These are phyloP conservation scores for Tubosaeta sp. DNA, from an alignment of 768 basidiomycete species.

Conservation along the genomic window DNA sequence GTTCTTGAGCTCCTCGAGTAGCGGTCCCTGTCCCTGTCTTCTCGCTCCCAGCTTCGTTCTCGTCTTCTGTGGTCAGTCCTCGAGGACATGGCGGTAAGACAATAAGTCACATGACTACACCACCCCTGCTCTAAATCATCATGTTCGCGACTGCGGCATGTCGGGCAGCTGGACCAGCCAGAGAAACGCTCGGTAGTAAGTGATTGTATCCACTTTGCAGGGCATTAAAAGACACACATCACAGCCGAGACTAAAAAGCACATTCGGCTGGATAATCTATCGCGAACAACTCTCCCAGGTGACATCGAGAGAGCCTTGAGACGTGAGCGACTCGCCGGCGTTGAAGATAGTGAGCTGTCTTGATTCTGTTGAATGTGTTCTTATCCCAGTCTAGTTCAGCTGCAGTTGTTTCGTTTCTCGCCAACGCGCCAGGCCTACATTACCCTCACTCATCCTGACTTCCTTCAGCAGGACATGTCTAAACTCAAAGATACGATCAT, in stretches of 20 bases:
- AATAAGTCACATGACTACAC: conserved; percentile 27
- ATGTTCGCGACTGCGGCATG: conserved; percentile 26
- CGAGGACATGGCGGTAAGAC: conserved; percentile 52
- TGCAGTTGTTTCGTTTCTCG: conserved; percentile 57
- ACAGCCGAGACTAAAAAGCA: conserved; percentile 31
- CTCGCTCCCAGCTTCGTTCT: conserved; percentile 62
- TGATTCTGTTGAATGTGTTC: neutral
- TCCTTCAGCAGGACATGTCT: conserved; percentile 37
- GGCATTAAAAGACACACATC: conserved; percentile 4
- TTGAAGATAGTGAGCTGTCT: conserved; percentile 35
- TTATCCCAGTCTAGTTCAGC: conserved; percentile 39
- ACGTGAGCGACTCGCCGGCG: conserved; percentile 41
- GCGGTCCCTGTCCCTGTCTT: conserved; percentile 41
- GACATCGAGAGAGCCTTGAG: conserved; percentile 49
- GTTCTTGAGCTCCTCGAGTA: conserved; percentile 35
- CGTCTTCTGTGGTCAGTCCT: conserved; percentile 51
- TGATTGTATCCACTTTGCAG: neutral
- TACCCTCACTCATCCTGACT: conserved; percentile 47
- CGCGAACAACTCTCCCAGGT: conserved; percentile 47
- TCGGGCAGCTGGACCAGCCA: conserved; percentile 10
- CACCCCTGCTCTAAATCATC: neutral
- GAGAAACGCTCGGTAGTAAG: conserved; percentile 14
- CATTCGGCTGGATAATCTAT: conserved; percentile 47
- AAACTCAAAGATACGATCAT: conserved; percentile 43
- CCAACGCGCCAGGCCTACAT: conserved; percentile 60